Conservation (phyloP, 805 yeast genomes). For the Torulaspora indica region DNA sequence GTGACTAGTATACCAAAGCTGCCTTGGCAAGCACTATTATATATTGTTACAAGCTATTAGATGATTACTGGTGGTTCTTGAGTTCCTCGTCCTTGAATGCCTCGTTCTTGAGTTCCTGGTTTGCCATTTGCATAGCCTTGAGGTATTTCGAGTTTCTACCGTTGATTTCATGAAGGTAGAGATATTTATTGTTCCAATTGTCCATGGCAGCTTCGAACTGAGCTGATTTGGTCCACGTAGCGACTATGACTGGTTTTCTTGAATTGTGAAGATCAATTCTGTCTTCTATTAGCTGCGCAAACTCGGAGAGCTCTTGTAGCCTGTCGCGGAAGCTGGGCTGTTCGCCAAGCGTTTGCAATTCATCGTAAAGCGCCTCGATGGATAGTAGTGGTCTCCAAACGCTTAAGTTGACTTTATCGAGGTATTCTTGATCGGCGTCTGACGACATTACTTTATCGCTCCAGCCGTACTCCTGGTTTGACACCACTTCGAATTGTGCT, state of each 20-base stretch:
- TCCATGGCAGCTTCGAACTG: slow-evolving; percentile 35
- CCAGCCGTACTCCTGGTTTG: slow-evolving; percentile 83
- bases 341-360: slow-evolving; percentile 16
- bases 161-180: slow-evolving; percentile 37
- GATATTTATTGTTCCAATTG: slow-evolving; percentile 42
- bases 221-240: slow-evolving; percentile 33
- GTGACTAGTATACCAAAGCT: neutral
- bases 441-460: slow-evolving; percentile 24
- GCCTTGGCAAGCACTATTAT: neutral
- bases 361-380: slow-evolving; percentile 19
- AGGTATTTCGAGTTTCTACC: slow-evolving; percentile 36
- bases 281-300: slow-evolving; percentile 39
- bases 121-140: slow-evolving; percentile 29
- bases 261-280: slow-evolving; percentile 43
- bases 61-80: neutral
- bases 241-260: slow-evolving; percentile 37
- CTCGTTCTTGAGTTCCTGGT: neutral
- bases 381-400: slow-evolving; percentile 28
- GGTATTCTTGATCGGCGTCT: neutral
- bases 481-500: slow-evolving; percentile 61
- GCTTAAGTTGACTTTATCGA: slow-evolving; percentile 7
- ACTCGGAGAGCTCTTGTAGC: slow-evolving; percentile 33
- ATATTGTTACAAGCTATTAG: slow-evolving; percentile 2
- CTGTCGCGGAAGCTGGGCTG: slow-evolving; percentile 9
- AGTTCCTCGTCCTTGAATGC: neutral